Evolutionary conservation across 306 rosid species (phyloP), one percentile per base, ranked within the genome.

Genomic region (Malus sylvestris): DNA sequence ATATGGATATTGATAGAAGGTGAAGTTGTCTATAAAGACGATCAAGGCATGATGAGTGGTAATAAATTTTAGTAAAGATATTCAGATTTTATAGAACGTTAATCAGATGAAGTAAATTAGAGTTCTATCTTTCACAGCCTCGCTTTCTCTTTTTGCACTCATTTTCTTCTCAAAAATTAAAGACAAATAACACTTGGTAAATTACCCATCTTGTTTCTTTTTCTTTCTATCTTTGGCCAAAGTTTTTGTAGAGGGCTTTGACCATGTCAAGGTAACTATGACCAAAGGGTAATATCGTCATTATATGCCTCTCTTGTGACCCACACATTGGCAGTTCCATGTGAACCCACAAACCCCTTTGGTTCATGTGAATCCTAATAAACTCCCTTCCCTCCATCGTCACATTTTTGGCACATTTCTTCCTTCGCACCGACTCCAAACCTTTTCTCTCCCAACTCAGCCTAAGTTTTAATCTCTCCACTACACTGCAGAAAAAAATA

Each of bases 291-390:
- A 49, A 19, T 52, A 49, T 71, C 5, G 65, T 57, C 77, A 74
- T 68, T 52, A n/a, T 72, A 27, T 14, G 55, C 70, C 18, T 76
- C 73, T 77, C 73, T 76, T 16, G 80, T 72, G 83, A 25, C 77
- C 78, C 68, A 44, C 82, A 65, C 4, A 30, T 30, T 30, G 33
- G 33, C 5, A 30, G 33, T 30, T 30, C 33, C 33, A 30, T 30
- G 33, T 30, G 33, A 30, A 3, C 33, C 76, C 79, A 70, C 51
- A 70, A 77, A n/a, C 71, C 49, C 61, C 52, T 76, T 14, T 20
- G 67, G 75, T 40, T 27, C 84, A 78, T 82, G 86, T 77, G 81
- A 79, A 73, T 51, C 61, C 67, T n/a, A n/a, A 19, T 73, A 73
- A 76, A 61, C 52, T 45, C 62, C 22, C 9, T 3, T 29, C 57